Percentiles rank a stretch among this genome's conserved stretches.
Evolutionary conservation across 495 filamentous ascomycete genomes (phyloP).

Genomic region (Aspergillus leporis): DNA sequence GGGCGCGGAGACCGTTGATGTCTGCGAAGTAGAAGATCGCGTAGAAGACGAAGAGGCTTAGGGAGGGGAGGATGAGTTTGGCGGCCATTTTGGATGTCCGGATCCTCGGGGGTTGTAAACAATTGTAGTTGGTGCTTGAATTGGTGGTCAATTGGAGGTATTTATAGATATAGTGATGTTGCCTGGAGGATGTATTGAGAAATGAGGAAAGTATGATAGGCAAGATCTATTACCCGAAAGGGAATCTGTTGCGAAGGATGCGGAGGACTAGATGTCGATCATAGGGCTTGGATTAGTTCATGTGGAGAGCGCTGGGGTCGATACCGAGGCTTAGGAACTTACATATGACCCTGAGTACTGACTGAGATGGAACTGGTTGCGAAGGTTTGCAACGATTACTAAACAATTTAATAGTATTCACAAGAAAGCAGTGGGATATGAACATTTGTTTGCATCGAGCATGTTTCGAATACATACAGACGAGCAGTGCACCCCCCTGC

Average conservation of each 20-base stretch:
- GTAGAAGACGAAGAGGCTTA: conserved; percentile 44
- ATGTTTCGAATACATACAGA: no score
- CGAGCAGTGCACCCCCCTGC: no score
- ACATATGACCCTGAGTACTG: background rate
- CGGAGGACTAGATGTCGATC: background rate
- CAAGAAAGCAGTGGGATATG: no score
- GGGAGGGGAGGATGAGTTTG: conserved; percentile 38
- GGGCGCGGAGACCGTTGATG: conserved; percentile 40
- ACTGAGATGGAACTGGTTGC: background rate
- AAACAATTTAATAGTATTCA: background rate
- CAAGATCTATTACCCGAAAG: background rate
- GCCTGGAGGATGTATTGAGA: no score
- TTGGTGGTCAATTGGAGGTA: background rate
- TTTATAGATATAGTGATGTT: background rate
- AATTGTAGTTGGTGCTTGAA: no score
- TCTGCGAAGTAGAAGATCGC: conserved; percentile 41
- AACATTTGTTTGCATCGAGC: no score
- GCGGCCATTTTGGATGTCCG: conserved; percentile 19
- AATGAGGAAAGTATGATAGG: background rate
- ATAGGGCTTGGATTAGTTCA: background rate
- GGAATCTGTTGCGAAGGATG: conserved; percentile 7
- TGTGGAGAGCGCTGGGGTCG: background rate
- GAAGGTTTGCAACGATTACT: background rate
- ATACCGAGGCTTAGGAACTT: background rate
- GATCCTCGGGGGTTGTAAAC: no score